Conservation (phyloP, 805 yeast species). For the Candida golubevii region DNA sequence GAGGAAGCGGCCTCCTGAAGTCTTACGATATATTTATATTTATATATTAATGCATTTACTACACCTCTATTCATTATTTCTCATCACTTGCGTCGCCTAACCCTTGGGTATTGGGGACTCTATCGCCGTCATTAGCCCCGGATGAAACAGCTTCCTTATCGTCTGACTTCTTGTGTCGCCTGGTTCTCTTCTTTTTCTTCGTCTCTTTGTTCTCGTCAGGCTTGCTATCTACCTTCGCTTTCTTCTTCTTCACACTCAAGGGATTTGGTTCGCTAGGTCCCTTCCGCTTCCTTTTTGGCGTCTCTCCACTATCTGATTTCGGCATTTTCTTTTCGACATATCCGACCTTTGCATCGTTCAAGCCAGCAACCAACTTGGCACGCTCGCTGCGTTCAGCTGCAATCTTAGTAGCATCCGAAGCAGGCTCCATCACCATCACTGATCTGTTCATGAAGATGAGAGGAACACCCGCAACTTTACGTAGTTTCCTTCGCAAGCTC, state of each 20-base stretch:
- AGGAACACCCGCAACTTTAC: slow-evolving; percentile 87
- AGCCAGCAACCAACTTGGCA: slow-evolving; percentile 68
- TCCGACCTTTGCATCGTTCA: slow-evolving; percentile 64
- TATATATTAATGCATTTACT: too few species aligned
- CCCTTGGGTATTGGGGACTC: not conserved
- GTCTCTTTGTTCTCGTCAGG: not conserved
- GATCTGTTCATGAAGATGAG: slow-evolving; percentile 81
- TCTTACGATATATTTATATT: too few species aligned
- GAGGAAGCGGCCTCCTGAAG: slow-evolving; percentile 1
- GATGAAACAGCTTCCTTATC: slow-evolving; percentile 2
- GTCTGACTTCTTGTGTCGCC: slow-evolving; percentile 13
- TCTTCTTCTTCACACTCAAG: slow-evolving; percentile 76
- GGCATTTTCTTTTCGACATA: slow-evolving; percentile 19
- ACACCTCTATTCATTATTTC: too few species aligned
- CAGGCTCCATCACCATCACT: slow-evolving; percentile 95
- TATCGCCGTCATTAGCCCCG: not conserved
- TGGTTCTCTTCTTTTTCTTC: slow-evolving; percentile 13
- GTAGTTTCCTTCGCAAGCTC: slow-evolving; percentile 59
- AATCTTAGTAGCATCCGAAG: slow-evolving; percentile 61
- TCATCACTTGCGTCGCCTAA: too few species aligned
- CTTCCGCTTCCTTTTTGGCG: slow-evolving; percentile 44
- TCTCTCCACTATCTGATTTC: slow-evolving; percentile 10
- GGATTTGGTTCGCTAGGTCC: slow-evolving; percentile 90
- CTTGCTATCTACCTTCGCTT: slow-evolving; percentile 41
- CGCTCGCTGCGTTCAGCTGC: slow-evolving; percentile 48